Base-by-base conservation (phyloP, 257 asterid species). In the Solanum lignicaule region DNA sequence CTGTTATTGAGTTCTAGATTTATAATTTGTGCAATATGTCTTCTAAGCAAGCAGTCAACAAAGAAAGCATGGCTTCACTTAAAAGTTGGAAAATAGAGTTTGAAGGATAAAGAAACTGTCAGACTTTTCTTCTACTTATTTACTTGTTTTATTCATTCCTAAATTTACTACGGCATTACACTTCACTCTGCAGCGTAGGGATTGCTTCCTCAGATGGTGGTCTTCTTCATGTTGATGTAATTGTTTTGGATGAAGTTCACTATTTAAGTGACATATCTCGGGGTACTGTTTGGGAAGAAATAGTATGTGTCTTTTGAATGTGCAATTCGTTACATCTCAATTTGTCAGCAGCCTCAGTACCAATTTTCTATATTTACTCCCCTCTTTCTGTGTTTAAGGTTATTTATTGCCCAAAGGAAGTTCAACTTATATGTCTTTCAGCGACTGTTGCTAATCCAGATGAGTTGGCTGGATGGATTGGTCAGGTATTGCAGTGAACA, bases 271-370 rank as follows among this genome's bases (percentile, higher is more conserved):
- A 97, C 93, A 93, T 96, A 88, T 96, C 98, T 84, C 94, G 99
- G 90, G 99, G 99, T 90, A 97, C 99, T 43, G 99, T 97, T 85
- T 97, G 99, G 99, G 99, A 97, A 90, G 99, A 97, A 92, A 97
- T 96, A 89, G 99, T 97, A 92, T 87, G 99, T 96, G 84, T 86
- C 87, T 92, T 84, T 66, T 85, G 55, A 55, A 82, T 86, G 65
- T 85, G 83, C 85, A 86, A 84, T 83, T 83, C 88, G 87, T 71
- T 65, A n/a, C 86, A 36, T 31, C 72, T 73, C 75, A 84, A 78
- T 76, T 88, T 78, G 87, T 82, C 31, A 82, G 21, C 71, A 58
- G 72, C 32, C 82, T 31, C 75, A 15, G 82, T 71, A 69, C 88
- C 38, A 83, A 55, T 41, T 83, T 31, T 43, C 78, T 27, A 31